These are phyloP conservation scores for Gracilariopsis chorda DNA, from an alignment of 23 red algal species.

Conservation along the genomic window DNA sequence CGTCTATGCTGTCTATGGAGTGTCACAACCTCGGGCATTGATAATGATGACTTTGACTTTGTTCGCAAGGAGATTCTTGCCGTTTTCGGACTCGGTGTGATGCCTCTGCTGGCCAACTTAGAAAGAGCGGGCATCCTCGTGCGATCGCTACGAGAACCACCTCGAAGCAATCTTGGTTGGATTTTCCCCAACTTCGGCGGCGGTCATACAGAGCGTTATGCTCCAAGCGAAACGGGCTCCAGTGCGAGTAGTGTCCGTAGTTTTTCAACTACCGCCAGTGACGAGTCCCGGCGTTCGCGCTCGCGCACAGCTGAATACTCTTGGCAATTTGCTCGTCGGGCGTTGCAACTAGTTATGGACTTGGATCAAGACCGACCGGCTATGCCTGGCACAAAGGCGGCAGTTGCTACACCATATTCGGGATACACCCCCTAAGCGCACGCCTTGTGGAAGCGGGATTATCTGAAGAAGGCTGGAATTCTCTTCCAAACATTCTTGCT, in stretches of 20 bases:
- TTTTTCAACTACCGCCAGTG: neutral
- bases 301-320: slow-evolving; percentile 42
- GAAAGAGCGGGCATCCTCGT: slow-evolving; percentile 45
- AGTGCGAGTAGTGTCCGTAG: neutral
- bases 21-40: slow-evolving; percentile 41
- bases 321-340: slow-evolving; percentile 71
- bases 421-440: slow-evolving; percentile 61
- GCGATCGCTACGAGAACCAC: slow-evolving; percentile 32
- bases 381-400: slow-evolving; percentile 2
- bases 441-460: slow-evolving; percentile 64
- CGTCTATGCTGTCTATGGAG: slow-evolving; percentile 58
- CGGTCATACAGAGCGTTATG: neutral
- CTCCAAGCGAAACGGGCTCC: slow-evolving; percentile 14
- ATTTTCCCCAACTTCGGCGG: slow-evolving; percentile 41
- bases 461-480: slow-evolving; percentile 43
- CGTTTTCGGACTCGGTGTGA: slow-evolving; percentile 34
- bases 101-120: slow-evolving; percentile 45
- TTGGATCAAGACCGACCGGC: slow-evolving; percentile 37
- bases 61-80: slow-evolving; percentile 42
- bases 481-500: slow-evolving; percentile 40
- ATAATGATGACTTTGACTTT: slow-evolving; percentile 50
- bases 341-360: slow-evolving; percentile 51
- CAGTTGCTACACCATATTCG: slow-evolving; percentile 49
- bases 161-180: slow-evolving; percentile 7
- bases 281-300: neutral